Conservation (phyloP, 1,139 yeast genomes). For the Kurtzmaniella quercitrusa region DNA sequence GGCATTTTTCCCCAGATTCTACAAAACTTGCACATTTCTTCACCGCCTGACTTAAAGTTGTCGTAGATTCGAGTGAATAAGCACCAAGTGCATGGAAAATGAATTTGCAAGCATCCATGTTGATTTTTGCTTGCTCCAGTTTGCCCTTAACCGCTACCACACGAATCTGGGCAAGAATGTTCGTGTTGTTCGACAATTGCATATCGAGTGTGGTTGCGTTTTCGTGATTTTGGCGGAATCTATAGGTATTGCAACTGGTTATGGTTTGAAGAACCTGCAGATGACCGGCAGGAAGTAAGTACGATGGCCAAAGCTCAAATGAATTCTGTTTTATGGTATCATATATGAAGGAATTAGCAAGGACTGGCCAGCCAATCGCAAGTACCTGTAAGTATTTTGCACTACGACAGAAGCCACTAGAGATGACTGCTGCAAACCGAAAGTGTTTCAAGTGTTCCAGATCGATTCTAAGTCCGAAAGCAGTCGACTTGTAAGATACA, state of each 20-base stretch:
- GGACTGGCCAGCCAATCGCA: conserved; percentile 88
- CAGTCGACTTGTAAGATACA: conserved; percentile 13
- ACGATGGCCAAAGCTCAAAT: conserved; percentile 45
- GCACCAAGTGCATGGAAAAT: conserved; percentile 48
- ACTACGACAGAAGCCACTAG: conserved; percentile 57
- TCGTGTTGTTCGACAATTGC: conserved; percentile 37
- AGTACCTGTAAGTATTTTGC: conserved; percentile 78
- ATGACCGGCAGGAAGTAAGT: conserved; percentile 71
- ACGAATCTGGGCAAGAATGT: conserved; percentile 24
- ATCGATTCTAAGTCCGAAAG: conserved; percentile 5
- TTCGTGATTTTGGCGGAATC: conserved; percentile 28
- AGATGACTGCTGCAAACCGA: conserved; percentile 62
- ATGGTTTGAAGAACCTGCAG: conserved; percentile 32
- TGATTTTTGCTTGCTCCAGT: conserved; percentile 17
- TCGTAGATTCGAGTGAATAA: conserved; percentile 13
- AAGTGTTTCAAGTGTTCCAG: conserved; percentile 16
- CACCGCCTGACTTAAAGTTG: conserved; percentile 2
- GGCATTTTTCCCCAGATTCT: neutral
- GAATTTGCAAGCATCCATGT: conserved; percentile 37
- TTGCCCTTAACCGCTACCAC: conserved; percentile 27
- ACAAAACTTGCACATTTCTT: neutral
- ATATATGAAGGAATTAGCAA: conserved; percentile 57
- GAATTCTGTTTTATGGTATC: conserved; percentile 38
- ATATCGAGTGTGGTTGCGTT: conserved; percentile 20
- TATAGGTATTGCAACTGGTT: conserved; percentile 38